Evolutionary conservation across 305 asterid genomes (phyloP).

Genomic region (Fraxinus angustifolia): DNA sequence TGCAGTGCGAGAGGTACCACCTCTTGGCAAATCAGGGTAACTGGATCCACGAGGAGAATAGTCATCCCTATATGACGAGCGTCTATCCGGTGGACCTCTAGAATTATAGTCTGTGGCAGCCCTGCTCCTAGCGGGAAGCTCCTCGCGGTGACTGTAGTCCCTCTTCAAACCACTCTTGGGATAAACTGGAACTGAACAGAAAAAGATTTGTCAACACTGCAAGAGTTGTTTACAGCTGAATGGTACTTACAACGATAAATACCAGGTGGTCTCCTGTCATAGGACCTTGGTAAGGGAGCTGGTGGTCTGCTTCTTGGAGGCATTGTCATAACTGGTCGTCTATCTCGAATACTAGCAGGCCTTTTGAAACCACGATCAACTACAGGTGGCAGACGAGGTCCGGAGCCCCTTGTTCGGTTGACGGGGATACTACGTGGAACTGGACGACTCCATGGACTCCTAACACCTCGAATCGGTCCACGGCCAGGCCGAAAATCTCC

Average conservation of each 20-base stretch:
- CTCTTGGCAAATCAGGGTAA: conserved; percentile 71
- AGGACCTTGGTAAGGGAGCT: conserved; percentile 72
- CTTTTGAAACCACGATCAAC: conserved; percentile 64
- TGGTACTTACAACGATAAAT: conserved; percentile 13
- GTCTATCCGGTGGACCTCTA: conserved; percentile 63
- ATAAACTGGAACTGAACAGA: conserved; percentile 60
- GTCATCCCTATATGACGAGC: conserved; percentile 64
- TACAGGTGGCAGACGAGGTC: conserved; percentile 56
- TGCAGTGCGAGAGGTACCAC: conserved; percentile 56
- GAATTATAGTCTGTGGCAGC: conserved; percentile 57
- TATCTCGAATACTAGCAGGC: conserved; percentile 58
- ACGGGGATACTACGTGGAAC: conserved; percentile 46
- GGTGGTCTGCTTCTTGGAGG: conserved; percentile 73
- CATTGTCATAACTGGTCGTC: conserved; percentile 56
- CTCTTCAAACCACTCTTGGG: conserved; percentile 65
- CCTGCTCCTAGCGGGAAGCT: conserved; percentile 73
- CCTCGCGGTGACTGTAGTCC: conserved; percentile 75
- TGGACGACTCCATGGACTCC: conserved; percentile 76
- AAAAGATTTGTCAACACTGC: conserved; percentile 8
- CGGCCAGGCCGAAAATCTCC: conserved; percentile 68
- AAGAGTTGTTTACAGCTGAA: conserved; percentile 3
- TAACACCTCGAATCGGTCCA: conserved; percentile 44
- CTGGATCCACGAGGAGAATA: conserved; percentile 69
- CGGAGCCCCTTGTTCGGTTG: conserved; percentile 55
- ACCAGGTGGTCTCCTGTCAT: conserved; percentile 95